These are phyloP conservation scores for Tetraselmis striata DNA, from an alignment of 139 green algal species.

Conservation along the genomic window DNA sequence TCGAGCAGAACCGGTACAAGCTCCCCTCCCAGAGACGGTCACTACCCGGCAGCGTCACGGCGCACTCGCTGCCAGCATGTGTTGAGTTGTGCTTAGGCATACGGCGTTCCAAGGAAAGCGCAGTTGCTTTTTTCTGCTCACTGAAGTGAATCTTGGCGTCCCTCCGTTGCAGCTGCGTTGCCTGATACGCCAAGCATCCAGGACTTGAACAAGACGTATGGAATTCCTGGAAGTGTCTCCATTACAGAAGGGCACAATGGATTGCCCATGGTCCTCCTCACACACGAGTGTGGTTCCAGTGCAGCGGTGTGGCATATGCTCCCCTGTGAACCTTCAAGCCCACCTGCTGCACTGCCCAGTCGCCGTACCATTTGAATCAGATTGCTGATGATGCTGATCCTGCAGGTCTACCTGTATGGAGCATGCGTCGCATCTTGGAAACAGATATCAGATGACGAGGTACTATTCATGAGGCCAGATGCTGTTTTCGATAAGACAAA, in stretches of 20 bases:
- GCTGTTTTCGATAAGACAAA: conserved; percentile 91
- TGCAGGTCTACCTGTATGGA: conserved; percentile 84
- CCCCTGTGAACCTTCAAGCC: neutral
- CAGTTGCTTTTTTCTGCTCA: neutral
- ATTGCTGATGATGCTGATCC: neutral
- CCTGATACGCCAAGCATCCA: neutral
- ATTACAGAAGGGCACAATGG: neutral
- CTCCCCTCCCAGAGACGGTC: no score
- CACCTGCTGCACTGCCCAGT: neutral
- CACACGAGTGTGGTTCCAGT: conserved; percentile 57
- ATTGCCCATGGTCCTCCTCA: conserved; percentile 31
- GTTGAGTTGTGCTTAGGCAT: neutral
- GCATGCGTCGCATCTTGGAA: conserved; percentile 82
- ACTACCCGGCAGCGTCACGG: no score
- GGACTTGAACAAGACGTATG: neutral
- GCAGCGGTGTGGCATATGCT: conserved; percentile 52
- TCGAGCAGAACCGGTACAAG: no score
- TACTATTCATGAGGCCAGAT: conserved; percentile 47
- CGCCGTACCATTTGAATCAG: neutral
- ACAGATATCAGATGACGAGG: conserved; percentile 14
- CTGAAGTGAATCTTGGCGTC: neutral
- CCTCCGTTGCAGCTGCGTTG: neutral
- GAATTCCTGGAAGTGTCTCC: neutral
- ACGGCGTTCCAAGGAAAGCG: neutral
- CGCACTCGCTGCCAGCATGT: no score